These are phyloP conservation scores for Metschnikowia colocasiae DNA, from an alignment of 805 yeast genomes.

Conservation along the genomic window DNA sequence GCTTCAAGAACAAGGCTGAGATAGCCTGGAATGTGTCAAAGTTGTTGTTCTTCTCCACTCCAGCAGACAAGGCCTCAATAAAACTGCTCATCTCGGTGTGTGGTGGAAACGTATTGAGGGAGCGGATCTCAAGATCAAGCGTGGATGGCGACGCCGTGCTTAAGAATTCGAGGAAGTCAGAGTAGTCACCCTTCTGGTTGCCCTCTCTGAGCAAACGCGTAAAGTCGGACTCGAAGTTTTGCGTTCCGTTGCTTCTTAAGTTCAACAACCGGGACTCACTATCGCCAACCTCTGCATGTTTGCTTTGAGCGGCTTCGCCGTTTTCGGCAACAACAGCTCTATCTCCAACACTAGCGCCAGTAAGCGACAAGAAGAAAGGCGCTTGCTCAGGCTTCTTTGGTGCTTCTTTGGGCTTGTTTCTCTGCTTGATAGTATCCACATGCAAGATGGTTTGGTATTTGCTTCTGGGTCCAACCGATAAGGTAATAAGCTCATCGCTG, in stretches of 20 bases:
- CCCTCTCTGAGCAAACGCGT: conserved; percentile 62
- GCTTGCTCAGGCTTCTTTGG: conserved; percentile 79
- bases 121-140: conserved; percentile 82
- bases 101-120: conserved; percentile 66
- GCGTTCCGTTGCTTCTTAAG: conserved; percentile 30
- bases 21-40: conserved; percentile 81
- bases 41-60: conserved; percentile 53
- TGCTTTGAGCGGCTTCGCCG: conserved; percentile 10
- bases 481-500: conserved; percentile 58
- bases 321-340: conserved; percentile 52
- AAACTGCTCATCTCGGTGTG: conserved; percentile 62
- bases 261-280: conserved; percentile 33
- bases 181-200: conserved; percentile 35
- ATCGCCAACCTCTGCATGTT: conserved; percentile 22
- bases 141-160: conserved; percentile 66
- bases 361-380: conserved; percentile 71
- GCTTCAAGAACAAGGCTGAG: conserved; percentile 65
- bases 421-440: conserved; percentile 75
- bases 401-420: conserved; percentile 88
- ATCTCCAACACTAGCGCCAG: conserved; percentile 69
- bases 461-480: conserved; percentile 71
- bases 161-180: conserved; percentile 52
- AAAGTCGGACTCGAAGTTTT: conserved; percentile 68
- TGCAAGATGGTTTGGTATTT: conserved; percentile 77
- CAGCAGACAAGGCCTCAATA: conserved; percentile 61